Evolutionary conservation across 2,329 filamentous ascomycete species (phyloP).

Genomic region (Phyllosticta ampelicida): DNA sequence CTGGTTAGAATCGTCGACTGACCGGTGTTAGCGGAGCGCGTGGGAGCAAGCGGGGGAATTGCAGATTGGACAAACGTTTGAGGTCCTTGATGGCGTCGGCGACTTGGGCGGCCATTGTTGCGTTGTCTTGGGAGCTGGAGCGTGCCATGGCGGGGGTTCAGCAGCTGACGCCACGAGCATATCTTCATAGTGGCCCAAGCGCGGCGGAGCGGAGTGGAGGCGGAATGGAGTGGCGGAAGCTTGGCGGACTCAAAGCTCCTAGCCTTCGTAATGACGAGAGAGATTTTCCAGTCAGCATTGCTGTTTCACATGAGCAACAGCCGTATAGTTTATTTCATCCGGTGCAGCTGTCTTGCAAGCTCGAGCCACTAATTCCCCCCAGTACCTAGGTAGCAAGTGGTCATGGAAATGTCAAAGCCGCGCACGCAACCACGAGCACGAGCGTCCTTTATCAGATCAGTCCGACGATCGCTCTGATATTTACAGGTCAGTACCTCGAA

Average conservation of each 20-base stretch:
- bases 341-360: no score
- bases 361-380: no score
- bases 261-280: no score
- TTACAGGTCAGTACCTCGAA: background rate
- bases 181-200: slow-evolving; percentile 7
- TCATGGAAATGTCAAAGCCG: no score
- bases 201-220: slow-evolving; percentile 1
- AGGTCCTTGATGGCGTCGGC: slow-evolving; percentile 27
- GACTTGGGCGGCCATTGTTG: slow-evolving; percentile 27
- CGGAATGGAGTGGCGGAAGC: no score
- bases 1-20: slow-evolving; percentile 28
- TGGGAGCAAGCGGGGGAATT: background rate
- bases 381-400: no score
- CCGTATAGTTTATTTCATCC: no score
- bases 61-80: slow-evolving; percentile 21
- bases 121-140: background rate
- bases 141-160: background rate
- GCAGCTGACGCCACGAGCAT: slow-evolving; percentile 1
- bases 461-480: background rate
- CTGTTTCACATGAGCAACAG: no score
- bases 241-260: no score
- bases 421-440: background rate
- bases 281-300: no score
- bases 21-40: background rate
- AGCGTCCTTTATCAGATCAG: no score